These are phyloP conservation scores for Penstemon barbatus DNA, from an alignment of 257 asterid genomes.

Conservation along the genomic window DNA sequence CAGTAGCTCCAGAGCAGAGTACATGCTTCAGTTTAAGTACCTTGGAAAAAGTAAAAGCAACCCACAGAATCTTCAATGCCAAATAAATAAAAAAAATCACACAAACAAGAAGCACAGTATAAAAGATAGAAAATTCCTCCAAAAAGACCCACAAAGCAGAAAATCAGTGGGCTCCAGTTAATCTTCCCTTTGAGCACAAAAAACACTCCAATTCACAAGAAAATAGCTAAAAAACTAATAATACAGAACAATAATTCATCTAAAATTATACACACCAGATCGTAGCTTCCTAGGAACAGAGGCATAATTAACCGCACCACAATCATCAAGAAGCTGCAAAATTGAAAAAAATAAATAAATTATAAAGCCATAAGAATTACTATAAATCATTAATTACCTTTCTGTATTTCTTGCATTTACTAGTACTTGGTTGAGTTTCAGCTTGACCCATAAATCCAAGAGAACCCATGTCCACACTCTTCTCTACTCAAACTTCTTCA, in stretches of 20 bases:
- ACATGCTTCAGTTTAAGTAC: too few relatives aligned
- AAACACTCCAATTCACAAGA: conserved; percentile 25
- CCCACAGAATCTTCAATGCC: conserved; percentile 26
- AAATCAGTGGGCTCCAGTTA: conserved; percentile 33
- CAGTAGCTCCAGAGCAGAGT: too few relatives aligned
- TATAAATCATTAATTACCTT: conserved; percentile 41
- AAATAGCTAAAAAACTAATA: neutral
- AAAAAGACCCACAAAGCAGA: conserved; percentile 24
- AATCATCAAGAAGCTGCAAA: conserved; percentile 61
- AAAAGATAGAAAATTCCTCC: conserved; percentile 30
- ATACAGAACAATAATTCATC: neutral
- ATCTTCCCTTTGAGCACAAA: conserved; percentile 25
- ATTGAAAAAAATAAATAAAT: neutral
- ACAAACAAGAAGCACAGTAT: conserved; percentile 5
- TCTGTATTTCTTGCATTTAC: conserved; percentile 33
- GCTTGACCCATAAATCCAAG: conserved; percentile 49
- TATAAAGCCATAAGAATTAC: too few relatives aligned
- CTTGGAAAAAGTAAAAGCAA: conserved; percentile 26
- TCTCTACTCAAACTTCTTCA: neutral
- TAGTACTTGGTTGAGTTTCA: conserved; percentile 43
- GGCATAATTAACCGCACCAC: conserved; percentile 47
- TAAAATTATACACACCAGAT: conserved; percentile 53
- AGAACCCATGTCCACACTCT: conserved; percentile 45
- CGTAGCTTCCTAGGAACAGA: conserved; percentile 78
- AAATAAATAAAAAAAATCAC: conserved; percentile 20